A percentile compares a stretch with the other conserved stretches of the same genome.
These are phyloP conservation scores for Pseudonitzschia delicatissima DNA, from an alignment of 108 stramenopile species.

Conservation along the genomic window DNA sequence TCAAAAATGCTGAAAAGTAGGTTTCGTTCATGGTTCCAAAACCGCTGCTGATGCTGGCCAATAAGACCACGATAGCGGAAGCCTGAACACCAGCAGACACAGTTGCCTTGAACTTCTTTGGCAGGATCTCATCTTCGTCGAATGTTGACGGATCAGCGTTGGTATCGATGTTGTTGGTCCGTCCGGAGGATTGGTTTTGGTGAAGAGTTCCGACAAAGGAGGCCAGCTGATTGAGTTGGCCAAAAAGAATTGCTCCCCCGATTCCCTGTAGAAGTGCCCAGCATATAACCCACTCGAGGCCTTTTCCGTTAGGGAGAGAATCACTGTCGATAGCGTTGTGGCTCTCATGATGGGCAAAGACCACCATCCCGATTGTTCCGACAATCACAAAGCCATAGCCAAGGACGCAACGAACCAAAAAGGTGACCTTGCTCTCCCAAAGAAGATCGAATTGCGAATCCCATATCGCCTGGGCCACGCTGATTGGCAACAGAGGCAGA, in stretches of 20 bases:
- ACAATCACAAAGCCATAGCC: conserved; percentile 24
- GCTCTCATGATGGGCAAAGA: neutral
- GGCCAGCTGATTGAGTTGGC: conserved; percentile 46
- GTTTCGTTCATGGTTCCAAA: conserved; percentile 24
- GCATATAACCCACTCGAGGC: neutral
- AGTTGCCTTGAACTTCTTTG: conserved; percentile 20
- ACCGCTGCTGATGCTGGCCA: conserved; percentile 23
- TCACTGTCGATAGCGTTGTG: neutral
- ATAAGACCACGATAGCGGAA: conserved; percentile 35
- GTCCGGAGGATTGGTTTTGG: neutral
- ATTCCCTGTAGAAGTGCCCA: conserved; percentile 24
- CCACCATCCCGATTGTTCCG: conserved; percentile 14
- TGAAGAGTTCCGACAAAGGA: conserved; percentile 30
- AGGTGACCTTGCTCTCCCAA: conserved; percentile 12
- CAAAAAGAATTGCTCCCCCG: conserved; percentile 37
- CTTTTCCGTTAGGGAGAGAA: neutral
- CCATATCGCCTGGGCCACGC: conserved; percentile 32
- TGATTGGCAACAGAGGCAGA: conserved; percentile 35
- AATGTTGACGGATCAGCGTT: neutral
- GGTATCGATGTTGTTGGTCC: neutral
- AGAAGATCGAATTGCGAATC: conserved; percentile 29
- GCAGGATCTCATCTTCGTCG: neutral
- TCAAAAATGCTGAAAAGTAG: conserved; percentile 18
- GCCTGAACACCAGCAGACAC: conserved; percentile 46
- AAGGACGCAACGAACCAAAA: conserved; percentile 26